These are phyloP conservation scores for Penicillium angulare DNA, from an alignment of 495 filamentous ascomycete genomes.

Conservation along the genomic window DNA sequence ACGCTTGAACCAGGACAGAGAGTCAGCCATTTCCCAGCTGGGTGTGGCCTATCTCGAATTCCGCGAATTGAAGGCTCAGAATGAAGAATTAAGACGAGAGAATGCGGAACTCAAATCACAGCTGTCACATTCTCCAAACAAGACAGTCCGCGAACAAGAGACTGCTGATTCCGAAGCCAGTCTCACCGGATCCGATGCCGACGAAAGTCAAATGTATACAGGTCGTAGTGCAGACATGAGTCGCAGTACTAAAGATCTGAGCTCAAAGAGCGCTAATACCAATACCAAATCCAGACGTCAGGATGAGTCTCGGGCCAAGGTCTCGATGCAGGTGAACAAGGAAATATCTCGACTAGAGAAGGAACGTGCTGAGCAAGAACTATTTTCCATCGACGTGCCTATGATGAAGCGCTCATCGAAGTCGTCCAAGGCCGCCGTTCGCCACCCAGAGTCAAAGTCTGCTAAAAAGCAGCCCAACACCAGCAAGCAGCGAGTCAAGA, in stretches of 20 bases:
- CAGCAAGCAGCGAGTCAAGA: conserved; percentile 46
- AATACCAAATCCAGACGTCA: conserved; percentile 27
- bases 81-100: conserved; percentile 47
- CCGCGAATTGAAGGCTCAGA: conserved; percentile 62
- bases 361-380: conserved; percentile 45
- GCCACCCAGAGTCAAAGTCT: conserved; percentile 17
- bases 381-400: conserved; percentile 43
- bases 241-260: conserved; percentile 36
- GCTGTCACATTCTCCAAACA: conserved; percentile 23
- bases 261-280: conserved; percentile 33
- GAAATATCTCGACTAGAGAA: conserved; percentile 44
- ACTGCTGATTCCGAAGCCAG: conserved; percentile 32
- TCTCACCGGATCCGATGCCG: conserved; percentile 25
- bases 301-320: conserved; percentile 32
- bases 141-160: conserved; percentile 30
- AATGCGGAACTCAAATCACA: conserved; percentile 48
- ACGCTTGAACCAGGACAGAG: conserved; percentile 61
- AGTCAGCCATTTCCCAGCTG: conserved; percentile 62
- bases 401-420: conserved; percentile 24
- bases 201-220: conserved; percentile 37
- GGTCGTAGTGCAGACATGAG: conserved; percentile 31
- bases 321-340: conserved; percentile 43
- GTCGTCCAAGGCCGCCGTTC: conserved; percentile 16
- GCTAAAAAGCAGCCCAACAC: conserved; percentile 38
- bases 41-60: conserved; percentile 60